A percentile compares a stretch with the other conserved stretches of the same genome.
Conservation (phyloP, 192 early-diverging fungal genomes). For the Coemansia sp. region DNA sequence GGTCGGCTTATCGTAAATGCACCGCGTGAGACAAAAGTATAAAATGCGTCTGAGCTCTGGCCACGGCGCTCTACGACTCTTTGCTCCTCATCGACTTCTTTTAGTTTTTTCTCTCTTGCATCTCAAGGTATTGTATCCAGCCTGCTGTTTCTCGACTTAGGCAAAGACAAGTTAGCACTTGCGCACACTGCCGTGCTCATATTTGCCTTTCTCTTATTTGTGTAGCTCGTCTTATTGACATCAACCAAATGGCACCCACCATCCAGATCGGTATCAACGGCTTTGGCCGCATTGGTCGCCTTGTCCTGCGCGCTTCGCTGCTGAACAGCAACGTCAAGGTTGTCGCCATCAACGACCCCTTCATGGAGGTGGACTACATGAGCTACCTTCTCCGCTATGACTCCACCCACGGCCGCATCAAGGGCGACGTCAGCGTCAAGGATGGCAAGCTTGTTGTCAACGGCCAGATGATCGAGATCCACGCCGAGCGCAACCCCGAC, state of each 20-base stretch:
- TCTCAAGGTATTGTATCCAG: too few species aligned
- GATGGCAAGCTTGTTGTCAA: conserved; percentile 89
- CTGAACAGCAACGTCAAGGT: conserved; percentile 69
- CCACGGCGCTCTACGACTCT: too few species aligned
- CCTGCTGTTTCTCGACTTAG: too few species aligned
- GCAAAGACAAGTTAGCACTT: too few species aligned
- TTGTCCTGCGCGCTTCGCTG: conserved; percentile 88
- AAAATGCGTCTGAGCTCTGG: too few species aligned
- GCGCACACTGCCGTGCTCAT: too few species aligned
- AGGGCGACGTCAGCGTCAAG: conserved; percentile 74
- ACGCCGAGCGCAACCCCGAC: conserved; percentile 72
- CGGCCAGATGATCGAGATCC: conserved; percentile 74
- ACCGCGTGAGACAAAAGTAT: too few species aligned
- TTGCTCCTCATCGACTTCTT: too few species aligned
- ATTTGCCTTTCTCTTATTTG: not conserved
- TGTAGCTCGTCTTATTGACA: not conserved
- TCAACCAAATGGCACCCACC: conserved; percentile 13
- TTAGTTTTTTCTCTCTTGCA: too few species aligned
- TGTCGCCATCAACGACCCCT: conserved; percentile 94
- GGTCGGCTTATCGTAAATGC: too few species aligned
- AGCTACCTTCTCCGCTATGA: conserved; percentile 98
- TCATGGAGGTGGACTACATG: conserved; percentile 96
- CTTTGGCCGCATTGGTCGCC: conserved; percentile 98
- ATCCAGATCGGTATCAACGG: conserved; percentile 65
- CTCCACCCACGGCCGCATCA: conserved; percentile 96